Percentiles rank a stretch among this genome's conserved stretches.
These are phyloP conservation scores for Jacaranda copaia DNA, from an alignment of 257 asterid genomes.

Conservation along the genomic window DNA sequence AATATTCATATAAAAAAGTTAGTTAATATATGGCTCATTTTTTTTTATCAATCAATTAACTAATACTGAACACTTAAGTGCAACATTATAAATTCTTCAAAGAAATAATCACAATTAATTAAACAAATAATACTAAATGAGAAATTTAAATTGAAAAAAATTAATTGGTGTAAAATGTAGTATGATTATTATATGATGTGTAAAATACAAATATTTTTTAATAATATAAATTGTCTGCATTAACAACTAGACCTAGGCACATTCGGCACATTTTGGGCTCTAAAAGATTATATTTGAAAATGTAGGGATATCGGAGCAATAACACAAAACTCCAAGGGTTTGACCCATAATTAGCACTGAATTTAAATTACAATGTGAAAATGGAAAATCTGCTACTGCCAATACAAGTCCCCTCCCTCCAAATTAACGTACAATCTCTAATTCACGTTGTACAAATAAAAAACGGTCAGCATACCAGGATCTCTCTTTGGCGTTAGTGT, in stretches of 20 bases:
- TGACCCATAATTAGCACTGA: neutral
- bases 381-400: slow-evolving; percentile 30
- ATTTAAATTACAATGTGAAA: neutral
- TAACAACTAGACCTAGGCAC: neutral
- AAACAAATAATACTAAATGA: neutral
- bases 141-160: neutral
- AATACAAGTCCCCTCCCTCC: slow-evolving; percentile 31
- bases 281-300: neutral
- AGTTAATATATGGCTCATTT: neutral
- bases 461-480: neutral
- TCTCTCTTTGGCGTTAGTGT: slow-evolving; percentile 42
- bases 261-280: neutral
- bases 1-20: neutral
- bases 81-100: neutral
- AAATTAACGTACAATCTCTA: neutral
- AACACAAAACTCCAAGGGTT: neutral
- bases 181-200: neutral
- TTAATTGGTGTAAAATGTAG: neutral
- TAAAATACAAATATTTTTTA: neutral
- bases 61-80: neutral
- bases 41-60: neutral
- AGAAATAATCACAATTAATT: neutral
- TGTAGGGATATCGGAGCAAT: slow-evolving; percentile 2
- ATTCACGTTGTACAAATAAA: slow-evolving; percentile 13
- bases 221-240: neutral